These are phyloP conservation scores for Backusella mclennaniae DNA, from an alignment of 192 early-diverging fungal genomes.

Conservation along the genomic window DNA sequence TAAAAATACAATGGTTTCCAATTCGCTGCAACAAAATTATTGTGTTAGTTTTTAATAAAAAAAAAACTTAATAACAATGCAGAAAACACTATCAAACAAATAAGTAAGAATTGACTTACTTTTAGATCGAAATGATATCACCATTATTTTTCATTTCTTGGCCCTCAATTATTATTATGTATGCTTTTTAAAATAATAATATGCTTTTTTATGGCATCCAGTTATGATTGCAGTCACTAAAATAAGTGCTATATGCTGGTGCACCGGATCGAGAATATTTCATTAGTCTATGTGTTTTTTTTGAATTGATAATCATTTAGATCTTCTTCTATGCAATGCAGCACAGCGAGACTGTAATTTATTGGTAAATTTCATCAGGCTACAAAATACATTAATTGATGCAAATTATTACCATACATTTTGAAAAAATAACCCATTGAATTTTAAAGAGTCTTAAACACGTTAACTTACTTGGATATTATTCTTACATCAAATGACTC, in stretches of 20 bases:
- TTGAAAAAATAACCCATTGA: no score
- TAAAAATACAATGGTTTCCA: neutral
- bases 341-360: no score
- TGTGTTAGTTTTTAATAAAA: neutral
- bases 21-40: neutral
- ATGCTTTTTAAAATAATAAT: neutral
- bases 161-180: neutral
- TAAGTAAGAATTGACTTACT: neutral
- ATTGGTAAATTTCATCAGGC: no score
- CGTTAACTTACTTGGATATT: no score
- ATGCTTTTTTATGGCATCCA: neutral
- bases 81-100: neutral
- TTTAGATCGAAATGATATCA: neutral
- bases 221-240: neutral
- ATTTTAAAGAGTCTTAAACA: no score
- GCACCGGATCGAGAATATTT: no score
- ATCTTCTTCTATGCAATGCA: no score
- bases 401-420: no score
- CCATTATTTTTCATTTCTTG: neutral
- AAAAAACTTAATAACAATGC: neutral
- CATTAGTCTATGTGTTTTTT: no score
- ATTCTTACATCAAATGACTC: no score
- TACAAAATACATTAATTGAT: no score
- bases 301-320: no score
- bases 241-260: neutral